Evolutionary conservation across 345 rosid species (phyloP).

Genomic region (Salix dunnii): DNA sequence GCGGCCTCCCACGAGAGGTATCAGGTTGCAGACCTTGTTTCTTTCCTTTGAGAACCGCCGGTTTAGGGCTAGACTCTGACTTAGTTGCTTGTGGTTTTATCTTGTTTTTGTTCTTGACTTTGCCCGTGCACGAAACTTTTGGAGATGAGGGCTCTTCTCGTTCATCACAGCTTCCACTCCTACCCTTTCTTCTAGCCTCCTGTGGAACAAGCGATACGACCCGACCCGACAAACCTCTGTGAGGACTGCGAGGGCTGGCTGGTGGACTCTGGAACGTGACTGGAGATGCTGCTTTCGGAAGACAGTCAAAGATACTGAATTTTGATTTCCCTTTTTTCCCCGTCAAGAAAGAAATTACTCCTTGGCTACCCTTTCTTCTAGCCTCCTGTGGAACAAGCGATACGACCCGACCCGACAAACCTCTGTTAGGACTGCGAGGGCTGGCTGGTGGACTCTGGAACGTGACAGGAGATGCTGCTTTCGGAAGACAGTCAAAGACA

Average conservation of each 20-base stretch:
- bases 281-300: conserved; percentile 22
- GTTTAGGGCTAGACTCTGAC: not conserved
- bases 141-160: conserved; percentile 43
- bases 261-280: conserved; percentile 33
- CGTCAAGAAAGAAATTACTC: not conserved
- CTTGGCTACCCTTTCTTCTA: not conserved
- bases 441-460: conserved; percentile 33
- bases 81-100: conserved; percentile 2
- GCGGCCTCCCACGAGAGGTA: not conserved
- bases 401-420: too few relatives aligned
- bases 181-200: conserved; percentile 32
- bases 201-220: conserved; percentile 25
- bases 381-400: too few relatives aligned
- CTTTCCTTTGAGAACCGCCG: conserved; percentile 1
- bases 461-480: conserved; percentile 20
- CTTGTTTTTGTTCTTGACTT: conserved; percentile 29
- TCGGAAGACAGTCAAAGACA: conserved; percentile 17
- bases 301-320: conserved; percentile 9
- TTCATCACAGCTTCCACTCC: conserved; percentile 32
- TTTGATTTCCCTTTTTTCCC: conserved; percentile 12
- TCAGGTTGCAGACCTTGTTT: not conserved
- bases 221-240: conserved; percentile 3
- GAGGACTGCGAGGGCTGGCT: conserved; percentile 12
- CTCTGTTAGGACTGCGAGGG: not conserved
- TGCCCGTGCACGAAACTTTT: conserved; percentile 40